phyloP scores from a whole-genome alignment of 2,329 filamentous ascomycete species.

The Arthrobotrys sinensis region DNA sequence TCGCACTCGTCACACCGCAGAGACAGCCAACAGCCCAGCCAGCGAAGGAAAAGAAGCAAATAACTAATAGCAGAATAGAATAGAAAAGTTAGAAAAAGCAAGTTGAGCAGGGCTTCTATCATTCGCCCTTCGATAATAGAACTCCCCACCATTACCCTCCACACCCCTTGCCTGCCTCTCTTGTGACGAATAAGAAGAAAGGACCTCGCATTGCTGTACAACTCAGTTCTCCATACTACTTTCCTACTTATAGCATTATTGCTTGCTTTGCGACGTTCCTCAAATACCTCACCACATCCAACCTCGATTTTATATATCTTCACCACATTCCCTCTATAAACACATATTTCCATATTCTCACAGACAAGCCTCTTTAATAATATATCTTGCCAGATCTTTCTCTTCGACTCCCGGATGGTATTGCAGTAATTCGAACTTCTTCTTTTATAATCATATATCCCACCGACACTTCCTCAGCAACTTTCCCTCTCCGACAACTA shows the following conservation, averaged over 20 bases:
- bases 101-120: conserved; percentile 35
- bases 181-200: conserved; percentile 61
- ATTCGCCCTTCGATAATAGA: conserved; percentile 57
- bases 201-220: conserved; percentile 61
- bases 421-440: conserved; percentile 44
- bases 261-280: conserved; percentile 59
- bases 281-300: conserved; percentile 59
- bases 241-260: conserved; percentile 59
- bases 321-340: conserved; percentile 61
- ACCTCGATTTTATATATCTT: conserved; percentile 61
- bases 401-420: conserved; percentile 43
- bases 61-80: conserved; percentile 12
- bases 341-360: conserved; percentile 25
- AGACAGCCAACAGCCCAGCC: conserved; percentile 46
- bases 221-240: conserved; percentile 57
- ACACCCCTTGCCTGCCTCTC: conserved; percentile 47
- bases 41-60: conserved; percentile 34
- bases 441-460: conserved; percentile 11
- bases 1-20: conserved; percentile 59
- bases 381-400: conserved; percentile 36
- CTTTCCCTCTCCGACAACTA: conserved; percentile 62
- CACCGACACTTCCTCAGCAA: conserved; percentile 21
- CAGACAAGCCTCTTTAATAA: conserved; percentile 28
- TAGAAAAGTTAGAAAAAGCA: conserved; percentile 42
- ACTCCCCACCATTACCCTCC: conserved; percentile 54